Percentiles rank a stretch among this genome's conserved stretches.
Evolutionary conservation across 805 yeast species (phyloP).

Genomic region (Debaryomyces castellii): DNA sequence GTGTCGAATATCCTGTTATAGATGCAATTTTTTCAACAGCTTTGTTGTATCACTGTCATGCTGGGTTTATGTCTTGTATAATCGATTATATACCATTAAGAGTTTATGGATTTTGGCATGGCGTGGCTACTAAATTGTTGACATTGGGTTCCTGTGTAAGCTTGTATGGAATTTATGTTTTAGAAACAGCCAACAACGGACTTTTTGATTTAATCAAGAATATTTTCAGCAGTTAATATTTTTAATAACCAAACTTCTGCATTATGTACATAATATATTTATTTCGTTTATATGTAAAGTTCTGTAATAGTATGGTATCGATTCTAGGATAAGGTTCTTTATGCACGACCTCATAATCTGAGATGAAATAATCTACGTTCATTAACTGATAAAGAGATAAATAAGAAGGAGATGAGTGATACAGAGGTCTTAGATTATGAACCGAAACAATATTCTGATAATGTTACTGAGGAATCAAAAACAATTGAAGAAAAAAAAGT

Average conservation of each 20-base stretch:
- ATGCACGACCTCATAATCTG: conserved; percentile 1
- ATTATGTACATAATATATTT: conserved; percentile 1
- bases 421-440: conserved; percentile 12
- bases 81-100: conserved; percentile 89
- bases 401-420: conserved; percentile 12
- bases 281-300: background rate
- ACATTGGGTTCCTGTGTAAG: conserved; percentile 70
- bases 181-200: conserved; percentile 82
- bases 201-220: conserved; percentile 60
- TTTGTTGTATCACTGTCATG: conserved; percentile 73
- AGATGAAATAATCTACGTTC: background rate
- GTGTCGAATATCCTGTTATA: conserved; percentile 63
- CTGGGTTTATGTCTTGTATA: conserved; percentile 89
- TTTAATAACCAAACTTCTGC: conserved; percentile 19
- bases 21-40: conserved; percentile 72
- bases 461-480: background rate
- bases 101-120: conserved; percentile 77
- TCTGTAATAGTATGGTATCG: background rate
- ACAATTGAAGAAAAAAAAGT: conserved; percentile 6
- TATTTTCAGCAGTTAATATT: conserved; percentile 38
- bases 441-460: conserved; percentile 1
- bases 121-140: conserved; percentile 64
- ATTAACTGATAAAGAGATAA: background rate
- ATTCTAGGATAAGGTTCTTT: background rate
- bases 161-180: conserved; percentile 75